A percentile compares a stretch with the other conserved stretches of the same genome.
Conservation (phyloP, 768 basidiomycete genomes). For the Tylopilus sp. region DNA sequence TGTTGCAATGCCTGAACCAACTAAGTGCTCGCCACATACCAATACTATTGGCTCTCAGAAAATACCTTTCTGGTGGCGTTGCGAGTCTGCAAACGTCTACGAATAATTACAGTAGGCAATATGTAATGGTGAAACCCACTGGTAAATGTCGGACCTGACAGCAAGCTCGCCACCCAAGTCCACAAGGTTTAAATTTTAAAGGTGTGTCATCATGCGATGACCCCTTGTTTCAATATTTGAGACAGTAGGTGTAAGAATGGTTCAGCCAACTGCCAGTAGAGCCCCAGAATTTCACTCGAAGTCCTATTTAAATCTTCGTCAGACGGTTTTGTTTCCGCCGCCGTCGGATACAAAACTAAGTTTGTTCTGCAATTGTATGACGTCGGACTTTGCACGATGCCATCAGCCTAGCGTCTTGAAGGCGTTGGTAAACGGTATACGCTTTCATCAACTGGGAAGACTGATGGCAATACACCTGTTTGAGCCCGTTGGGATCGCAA, state of each 20-base stretch:
- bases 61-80: neutral
- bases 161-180: neutral
- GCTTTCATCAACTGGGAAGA: neutral
- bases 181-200: slow-evolving; percentile 6
- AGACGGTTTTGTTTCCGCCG: slow-evolving; percentile 8
- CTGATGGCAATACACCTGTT: neutral
- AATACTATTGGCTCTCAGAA: neutral
- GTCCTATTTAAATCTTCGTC: slow-evolving; percentile 4
- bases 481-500: neutral
- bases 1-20: neutral
- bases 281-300: neutral
- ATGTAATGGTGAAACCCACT: neutral
- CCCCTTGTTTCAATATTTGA: slow-evolving; percentile 7
- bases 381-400: neutral
- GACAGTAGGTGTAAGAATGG: slow-evolving; percentile 5
- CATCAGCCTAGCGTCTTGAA: neutral
- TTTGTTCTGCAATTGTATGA: neutral
- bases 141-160: neutral
- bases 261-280: slow-evolving; percentile 5
- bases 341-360: neutral
- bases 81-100: neutral
- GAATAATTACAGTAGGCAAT: neutral
- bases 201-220: slow-evolving; percentile 1
- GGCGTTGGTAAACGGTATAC: neutral
- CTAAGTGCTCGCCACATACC: neutral